A percentile compares a stretch with the other conserved stretches of the same genome.
These are phyloP conservation scores for Globisporangium barbulae DNA, from an alignment of 352 stramenopile species.

Conservation along the genomic window DNA sequence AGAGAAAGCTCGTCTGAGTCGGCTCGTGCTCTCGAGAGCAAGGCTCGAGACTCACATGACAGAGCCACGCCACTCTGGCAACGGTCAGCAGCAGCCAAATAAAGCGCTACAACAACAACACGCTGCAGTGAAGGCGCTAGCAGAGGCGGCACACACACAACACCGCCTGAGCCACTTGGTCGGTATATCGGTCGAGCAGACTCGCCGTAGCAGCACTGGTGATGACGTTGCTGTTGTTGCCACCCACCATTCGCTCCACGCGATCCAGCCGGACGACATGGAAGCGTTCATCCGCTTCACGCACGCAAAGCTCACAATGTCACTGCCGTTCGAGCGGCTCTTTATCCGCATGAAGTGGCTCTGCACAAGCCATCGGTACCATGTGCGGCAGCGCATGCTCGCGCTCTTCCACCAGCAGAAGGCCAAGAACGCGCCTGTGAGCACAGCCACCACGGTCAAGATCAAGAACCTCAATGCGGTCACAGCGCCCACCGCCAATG, in stretches of 20 bases:
- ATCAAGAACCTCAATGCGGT: conserved; percentile 11
- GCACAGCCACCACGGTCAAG: conserved; percentile 10
- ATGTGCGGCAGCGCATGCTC: conserved; percentile 53
- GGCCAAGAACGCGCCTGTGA: conserved; percentile 19
- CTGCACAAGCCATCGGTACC: conserved; percentile 44
- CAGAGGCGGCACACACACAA: conserved; percentile 18
- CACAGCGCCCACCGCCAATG: conserved; percentile 10
- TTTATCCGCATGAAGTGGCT: conserved; percentile 42
- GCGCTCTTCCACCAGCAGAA: conserved; percentile 37
- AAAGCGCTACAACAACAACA: background rate
- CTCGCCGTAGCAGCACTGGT: too few relatives aligned
- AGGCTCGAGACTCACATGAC: background rate
- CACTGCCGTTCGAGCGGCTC: conserved; percentile 33
- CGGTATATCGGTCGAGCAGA: background rate
- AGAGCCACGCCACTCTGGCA: too few relatives aligned
- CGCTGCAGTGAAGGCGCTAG: conserved; percentile 20
- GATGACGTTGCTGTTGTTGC: too few relatives aligned
- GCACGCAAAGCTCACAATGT: conserved; percentile 21
- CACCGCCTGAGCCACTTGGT: conserved; percentile 25
- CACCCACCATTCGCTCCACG: conserved; percentile 3
- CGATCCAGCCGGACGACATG: conserved; percentile 23
- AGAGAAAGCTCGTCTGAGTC: conserved; percentile 5
- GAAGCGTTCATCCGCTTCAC: conserved; percentile 34
- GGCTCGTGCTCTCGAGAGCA: conserved; percentile 2
- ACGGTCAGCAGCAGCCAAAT: background rate